phyloP scores from a whole-genome alignment of 192 early-diverging fungal species.

The Podochytrium sp. region DNA sequence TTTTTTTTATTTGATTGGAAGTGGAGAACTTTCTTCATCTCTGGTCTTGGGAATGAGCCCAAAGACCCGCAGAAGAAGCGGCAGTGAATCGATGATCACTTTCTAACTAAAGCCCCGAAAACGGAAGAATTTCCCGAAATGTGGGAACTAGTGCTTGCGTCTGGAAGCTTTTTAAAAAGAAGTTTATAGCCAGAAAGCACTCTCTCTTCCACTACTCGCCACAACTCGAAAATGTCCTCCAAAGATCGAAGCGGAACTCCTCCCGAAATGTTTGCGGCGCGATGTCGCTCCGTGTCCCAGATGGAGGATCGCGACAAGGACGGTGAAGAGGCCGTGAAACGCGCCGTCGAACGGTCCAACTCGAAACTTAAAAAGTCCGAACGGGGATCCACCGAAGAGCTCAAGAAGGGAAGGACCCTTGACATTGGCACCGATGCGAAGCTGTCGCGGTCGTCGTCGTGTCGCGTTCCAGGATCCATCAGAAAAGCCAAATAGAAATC shows the following conservation, averaged over 20 bases:
- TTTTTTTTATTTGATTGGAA: no score
- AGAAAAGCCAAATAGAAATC: no score
- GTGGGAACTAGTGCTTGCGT: no score
- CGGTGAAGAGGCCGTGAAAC: slow-evolving; percentile 11
- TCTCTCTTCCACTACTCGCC: no score
- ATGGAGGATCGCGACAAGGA: slow-evolving; percentile 35
- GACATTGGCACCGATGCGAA: neutral
- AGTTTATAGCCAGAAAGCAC: no score
- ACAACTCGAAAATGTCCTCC: slow-evolving; percentile 19
- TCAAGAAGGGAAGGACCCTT: neutral
- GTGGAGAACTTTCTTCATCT: no score
- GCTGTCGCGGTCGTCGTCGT: slow-evolving; percentile 3
- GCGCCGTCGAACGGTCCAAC: slow-evolving; percentile 1
- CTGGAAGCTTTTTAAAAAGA: no score
- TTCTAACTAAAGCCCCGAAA: no score
- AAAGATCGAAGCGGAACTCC: slow-evolving; percentile 21
- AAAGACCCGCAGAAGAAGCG: no score
- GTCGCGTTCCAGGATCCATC: slow-evolving; percentile 22
- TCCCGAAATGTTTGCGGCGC: slow-evolving; percentile 32
- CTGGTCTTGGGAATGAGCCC: no score
- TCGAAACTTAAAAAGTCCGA: slow-evolving; percentile 22
- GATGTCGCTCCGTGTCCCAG: slow-evolving; percentile 29
- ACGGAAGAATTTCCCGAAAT: no score
- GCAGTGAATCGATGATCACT: no score
- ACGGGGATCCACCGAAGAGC: slow-evolving; percentile 20